Conservation (phyloP, 441 rosid species). For the Mallotus repandus region DNA sequence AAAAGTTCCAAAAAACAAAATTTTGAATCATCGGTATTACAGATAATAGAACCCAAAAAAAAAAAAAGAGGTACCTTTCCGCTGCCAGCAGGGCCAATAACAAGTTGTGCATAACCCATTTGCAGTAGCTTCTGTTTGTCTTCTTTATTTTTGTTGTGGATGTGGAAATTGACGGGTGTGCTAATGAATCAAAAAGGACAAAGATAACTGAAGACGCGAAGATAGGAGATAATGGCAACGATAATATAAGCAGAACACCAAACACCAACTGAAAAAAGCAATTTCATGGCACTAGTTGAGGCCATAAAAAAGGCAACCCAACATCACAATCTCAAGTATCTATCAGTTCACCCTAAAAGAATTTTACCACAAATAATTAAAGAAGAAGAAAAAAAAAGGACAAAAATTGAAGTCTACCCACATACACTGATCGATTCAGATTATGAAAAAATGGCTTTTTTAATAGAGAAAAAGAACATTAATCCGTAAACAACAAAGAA, state of each 20-base stretch:
- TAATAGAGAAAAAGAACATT: too few species aligned
- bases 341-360: background rate
- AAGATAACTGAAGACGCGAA: conserved; percentile 52
- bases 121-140: background rate
- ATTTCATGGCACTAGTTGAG: conserved; percentile 44
- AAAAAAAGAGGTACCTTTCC: conserved; percentile 54
- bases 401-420: too few species aligned
- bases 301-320: conserved; percentile 37
- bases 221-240: conserved; percentile 60
- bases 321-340: conserved; percentile 26
- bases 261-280: conserved; percentile 60
- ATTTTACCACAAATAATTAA: background rate
- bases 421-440: too few species aligned
- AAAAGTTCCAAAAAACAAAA: background rate
- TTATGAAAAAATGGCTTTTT: too few species aligned
- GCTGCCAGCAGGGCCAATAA: conserved; percentile 79
- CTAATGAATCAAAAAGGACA: conserved; percentile 30
- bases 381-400: background rate
- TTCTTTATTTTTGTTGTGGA: background rate
- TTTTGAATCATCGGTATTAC: background rate
- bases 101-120: conserved; percentile 89
- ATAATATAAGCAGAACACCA: conserved; percentile 82
- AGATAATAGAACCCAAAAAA: background rate
- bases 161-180: too few species aligned
- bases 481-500: background rate